Conservation (phyloP, 805 yeast species). For the Candida broadrunensis region DNA sequence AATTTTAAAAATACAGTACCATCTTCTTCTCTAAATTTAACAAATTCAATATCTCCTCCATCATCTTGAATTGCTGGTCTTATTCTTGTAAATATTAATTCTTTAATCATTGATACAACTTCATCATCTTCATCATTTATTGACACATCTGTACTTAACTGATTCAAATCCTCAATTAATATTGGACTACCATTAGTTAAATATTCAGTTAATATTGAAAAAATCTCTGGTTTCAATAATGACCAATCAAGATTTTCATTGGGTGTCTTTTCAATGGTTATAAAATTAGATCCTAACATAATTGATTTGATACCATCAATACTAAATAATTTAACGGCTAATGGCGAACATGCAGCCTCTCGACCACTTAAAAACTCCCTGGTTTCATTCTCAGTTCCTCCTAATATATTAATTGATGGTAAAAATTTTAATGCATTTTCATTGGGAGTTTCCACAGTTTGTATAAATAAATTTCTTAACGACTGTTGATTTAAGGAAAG, state of each 20-base stretch:
- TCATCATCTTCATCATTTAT: slow-evolving; percentile 64
- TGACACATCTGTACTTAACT: slow-evolving; percentile 35
- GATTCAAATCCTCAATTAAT: slow-evolving; percentile 29
- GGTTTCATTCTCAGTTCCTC: slow-evolving; percentile 62
- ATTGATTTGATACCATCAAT: slow-evolving; percentile 75
- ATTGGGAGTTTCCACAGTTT: slow-evolving; percentile 83
- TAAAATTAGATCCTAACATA: slow-evolving; percentile 80
- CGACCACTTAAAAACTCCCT: slow-evolving; percentile 71
- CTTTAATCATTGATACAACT: slow-evolving; percentile 63
- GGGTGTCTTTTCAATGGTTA: slow-evolving; percentile 68
- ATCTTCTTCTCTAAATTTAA: slow-evolving; percentile 48
- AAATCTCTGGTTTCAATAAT: slow-evolving; percentile 63
- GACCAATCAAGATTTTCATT: slow-evolving; percentile 52
- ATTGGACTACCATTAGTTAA: slow-evolving; percentile 57
- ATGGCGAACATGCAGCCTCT: slow-evolving; percentile 72
- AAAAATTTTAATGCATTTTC: slow-evolving; percentile 81
- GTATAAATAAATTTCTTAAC: slow-evolving; percentile 52
- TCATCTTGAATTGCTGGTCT: slow-evolving; percentile 75
- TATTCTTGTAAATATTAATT: slow-evolving; percentile 64
- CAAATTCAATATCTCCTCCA: slow-evolving; percentile 73
- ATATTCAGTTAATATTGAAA: slow-evolving; percentile 54
- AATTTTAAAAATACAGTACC: slow-evolving; percentile 60
- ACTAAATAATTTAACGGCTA: slow-evolving; percentile 71
- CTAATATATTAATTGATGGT: slow-evolving; percentile 70
- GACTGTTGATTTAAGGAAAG: neutral